A percentile compares a stretch with the other conserved stretches of the same genome.
Evolutionary conservation across 352 stramenopile species (phyloP).

Genomic region (Lagenidium giganteum): DNA sequence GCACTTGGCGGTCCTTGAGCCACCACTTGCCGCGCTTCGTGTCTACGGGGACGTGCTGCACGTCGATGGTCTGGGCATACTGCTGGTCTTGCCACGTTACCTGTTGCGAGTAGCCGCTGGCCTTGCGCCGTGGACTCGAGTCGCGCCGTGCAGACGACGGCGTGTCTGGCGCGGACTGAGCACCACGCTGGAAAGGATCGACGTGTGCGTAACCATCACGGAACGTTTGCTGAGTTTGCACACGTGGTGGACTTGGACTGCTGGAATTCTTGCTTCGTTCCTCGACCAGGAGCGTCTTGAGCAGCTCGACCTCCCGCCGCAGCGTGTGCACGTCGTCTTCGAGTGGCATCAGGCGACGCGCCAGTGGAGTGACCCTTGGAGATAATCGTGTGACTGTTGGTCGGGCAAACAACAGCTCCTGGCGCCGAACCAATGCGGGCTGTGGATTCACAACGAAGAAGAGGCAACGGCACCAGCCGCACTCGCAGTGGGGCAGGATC

Average conservation of each 20-base stretch:
- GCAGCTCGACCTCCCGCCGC: slow-evolving; percentile 43
- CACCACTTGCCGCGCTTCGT: slow-evolving; percentile 61
- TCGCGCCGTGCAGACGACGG: slow-evolving; percentile 1
- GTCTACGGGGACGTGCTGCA: slow-evolving; percentile 36
- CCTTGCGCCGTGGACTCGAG: slow-evolving; percentile 5
- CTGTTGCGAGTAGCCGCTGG: slow-evolving; percentile 6
- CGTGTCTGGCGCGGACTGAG: neutral
- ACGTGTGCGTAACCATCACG: neutral
- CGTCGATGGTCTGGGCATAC: slow-evolving; percentile 4
- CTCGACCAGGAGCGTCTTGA: slow-evolving; percentile 35
- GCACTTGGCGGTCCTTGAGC: slow-evolving; percentile 50
- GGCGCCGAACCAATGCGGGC: no score
- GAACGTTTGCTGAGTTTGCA: no score
- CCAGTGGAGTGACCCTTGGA: no score
- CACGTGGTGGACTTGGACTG: no score
- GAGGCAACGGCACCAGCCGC: no score
- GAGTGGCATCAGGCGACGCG: no score
- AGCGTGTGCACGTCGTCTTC: slow-evolving; percentile 44
- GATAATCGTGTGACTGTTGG: no score
- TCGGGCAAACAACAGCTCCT: no score
- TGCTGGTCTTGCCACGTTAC: slow-evolving; percentile 3
- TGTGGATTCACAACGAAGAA: no score
- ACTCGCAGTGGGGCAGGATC: no score
- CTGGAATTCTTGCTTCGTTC: slow-evolving; percentile 29
- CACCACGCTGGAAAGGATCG: neutral